Base-by-base conservation (phyloP, 306 rosid genomes). In the Sechiopsis laciniata region DNA sequence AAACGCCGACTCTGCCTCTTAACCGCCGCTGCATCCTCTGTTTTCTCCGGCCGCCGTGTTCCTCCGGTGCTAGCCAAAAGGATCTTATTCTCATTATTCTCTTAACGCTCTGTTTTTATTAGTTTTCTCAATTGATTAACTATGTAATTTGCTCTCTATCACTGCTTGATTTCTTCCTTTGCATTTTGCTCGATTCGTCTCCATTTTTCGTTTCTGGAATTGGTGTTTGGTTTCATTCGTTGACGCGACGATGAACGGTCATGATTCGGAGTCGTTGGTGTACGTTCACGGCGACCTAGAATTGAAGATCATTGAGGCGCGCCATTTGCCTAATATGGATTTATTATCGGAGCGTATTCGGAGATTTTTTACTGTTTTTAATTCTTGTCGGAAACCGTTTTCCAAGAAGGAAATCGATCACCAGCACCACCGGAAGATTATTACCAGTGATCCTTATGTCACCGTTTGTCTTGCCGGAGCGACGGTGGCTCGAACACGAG, bases 401-500 rank as follows among this genome's bases (percentile, higher is more conserved):
- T 45, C 83, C 13, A 32, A 62, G 45, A 69, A 65, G 5, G 58
- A 50, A 2, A 13, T 2, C 5, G 42, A 55, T n/a, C 85, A 76
- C 15, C 80, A 66, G 15, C 68, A 14, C 10, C 87, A 80, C 77
- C 65, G 22, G 11, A 88, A 84, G 10, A 87, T 91, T 37, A 91
- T 94, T 67, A 94, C 97, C 76, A 94, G 99, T 79, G 97, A 94
- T 72, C 96, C 99, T 20, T 94, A 94, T 76, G 96, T 91, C 8
- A 86, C 95, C 57, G 97, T 89, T 37, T 89, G 91, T 82, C 87
- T 94, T 13, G 87, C 95, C 57, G 94, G 92, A 7, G 92, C 96
- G 6, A 88, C 96, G 32, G 96, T 94, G 21, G 97, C 96, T 4
- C 91, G 97, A 13, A 94, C 96, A 10, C 92, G 97, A 42, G 97